Percentiles rank a stretch among this genome's conserved stretches.
phyloP scores from a whole-genome alignment of 2,329 filamentous ascomycete species.

The Xylaria sp. region DNA sequence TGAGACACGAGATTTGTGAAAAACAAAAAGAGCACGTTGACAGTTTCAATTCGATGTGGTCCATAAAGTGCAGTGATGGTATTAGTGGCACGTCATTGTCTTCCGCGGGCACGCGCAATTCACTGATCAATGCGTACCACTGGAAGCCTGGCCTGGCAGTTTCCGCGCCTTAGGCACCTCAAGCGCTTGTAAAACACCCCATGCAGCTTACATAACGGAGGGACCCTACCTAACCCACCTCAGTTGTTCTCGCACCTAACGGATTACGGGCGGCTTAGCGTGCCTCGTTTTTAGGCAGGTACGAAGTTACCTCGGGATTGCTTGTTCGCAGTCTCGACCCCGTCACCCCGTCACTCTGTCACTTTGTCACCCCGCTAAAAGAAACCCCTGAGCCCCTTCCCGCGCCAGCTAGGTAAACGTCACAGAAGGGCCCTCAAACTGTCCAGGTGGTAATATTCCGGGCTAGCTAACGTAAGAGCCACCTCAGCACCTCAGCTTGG shows the following conservation, averaged over 20 bases:
- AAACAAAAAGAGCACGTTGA: neutral
- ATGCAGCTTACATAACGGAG: no score
- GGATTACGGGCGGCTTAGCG: no score
- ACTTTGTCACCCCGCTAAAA: neutral
- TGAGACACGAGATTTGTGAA: neutral
- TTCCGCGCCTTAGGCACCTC: no score
- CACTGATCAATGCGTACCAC: no score
- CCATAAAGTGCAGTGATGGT: neutral
- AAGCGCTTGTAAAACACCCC: no score
- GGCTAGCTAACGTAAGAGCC: neutral
- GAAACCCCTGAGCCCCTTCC: neutral
- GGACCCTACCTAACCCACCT: no score
- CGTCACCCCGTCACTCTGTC: no score
- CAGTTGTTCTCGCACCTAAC: no score
- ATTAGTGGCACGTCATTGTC: constrained; percentile 26
- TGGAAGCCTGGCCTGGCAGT: no score
- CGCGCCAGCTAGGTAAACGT: neutral
- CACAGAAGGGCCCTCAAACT: neutral
- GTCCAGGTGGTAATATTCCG: neutral
- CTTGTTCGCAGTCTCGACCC: no score
- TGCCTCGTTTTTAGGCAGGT: no score
- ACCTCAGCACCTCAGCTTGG: neutral
- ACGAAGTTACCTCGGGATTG: no score
- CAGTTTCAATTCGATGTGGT: neutral
- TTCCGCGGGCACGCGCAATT: constrained; percentile 9